Percentiles rank a stretch among this genome's conserved stretches.
phyloP scores from a whole-genome alignment of 495 filamentous ascomycete species.

The Xylaria cubensis region DNA sequence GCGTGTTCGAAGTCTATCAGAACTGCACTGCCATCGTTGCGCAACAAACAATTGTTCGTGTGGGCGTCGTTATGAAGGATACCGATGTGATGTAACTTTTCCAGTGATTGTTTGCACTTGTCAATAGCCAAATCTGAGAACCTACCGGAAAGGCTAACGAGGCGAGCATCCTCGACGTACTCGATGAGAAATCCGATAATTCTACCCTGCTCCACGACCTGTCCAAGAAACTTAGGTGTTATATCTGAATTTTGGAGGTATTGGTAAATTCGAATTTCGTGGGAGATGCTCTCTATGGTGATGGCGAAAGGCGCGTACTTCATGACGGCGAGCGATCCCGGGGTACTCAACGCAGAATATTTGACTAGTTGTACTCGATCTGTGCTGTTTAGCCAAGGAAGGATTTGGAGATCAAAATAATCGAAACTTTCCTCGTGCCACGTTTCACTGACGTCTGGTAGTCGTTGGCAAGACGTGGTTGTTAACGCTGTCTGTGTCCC shows the following conservation, averaged over 20 bases:
- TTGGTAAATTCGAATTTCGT: conserved; percentile 39
- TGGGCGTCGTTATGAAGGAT: conserved; percentile 32
- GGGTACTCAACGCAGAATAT: conserved; percentile 28
- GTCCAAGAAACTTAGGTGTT: conserved; percentile 43
- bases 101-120: conserved; percentile 24
- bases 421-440: conserved; percentile 31
- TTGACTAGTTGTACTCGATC: conserved; percentile 20
- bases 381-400: conserved; percentile 5
- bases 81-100: conserved; percentile 27
- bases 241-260: conserved; percentile 34
- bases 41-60: conserved; percentile 31
- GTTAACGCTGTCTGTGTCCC: conserved; percentile 16
- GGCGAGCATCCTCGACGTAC: conserved; percentile 33
- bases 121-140: conserved; percentile 5
- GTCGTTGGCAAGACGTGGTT: background rate
- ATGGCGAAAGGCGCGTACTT: conserved; percentile 34
- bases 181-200: conserved; percentile 48
- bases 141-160: background rate
- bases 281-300: conserved; percentile 33
- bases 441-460: conserved; percentile 15
- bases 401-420: conserved; percentile 26
- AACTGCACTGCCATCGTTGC: conserved; percentile 2
- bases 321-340: conserved; percentile 23
- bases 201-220: conserved; percentile 43
- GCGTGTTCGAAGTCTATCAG: conserved; percentile 35